Base-by-base conservation (phyloP, 2,329 filamentous ascomycete genomes). In the Corinectria fuckeliana region DNA sequence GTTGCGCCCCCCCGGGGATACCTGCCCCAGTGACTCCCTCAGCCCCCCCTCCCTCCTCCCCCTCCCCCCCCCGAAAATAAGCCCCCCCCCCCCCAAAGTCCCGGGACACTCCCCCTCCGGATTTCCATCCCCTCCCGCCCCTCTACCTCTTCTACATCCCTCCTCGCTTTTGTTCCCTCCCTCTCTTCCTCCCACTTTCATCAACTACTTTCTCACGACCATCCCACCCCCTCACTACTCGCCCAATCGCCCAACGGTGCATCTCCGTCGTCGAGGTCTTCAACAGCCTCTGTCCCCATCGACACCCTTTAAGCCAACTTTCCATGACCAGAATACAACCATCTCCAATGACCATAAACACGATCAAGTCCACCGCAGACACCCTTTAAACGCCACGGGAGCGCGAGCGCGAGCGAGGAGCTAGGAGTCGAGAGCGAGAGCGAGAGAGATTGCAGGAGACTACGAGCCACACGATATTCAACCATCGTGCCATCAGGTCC, bases 351-450 rank as follows among this genome's bases (percentile, higher is more conserved):
- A 87, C 78, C 77, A 82, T 71, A 69, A 75, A 69, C 66, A 77
- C 75, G 69, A 73, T 68, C 78, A 65, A 81, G 81, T 82, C 81
- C 81, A 78, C 74, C 74, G 79, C 79, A 81, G 84, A 83, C 85
- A 88, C 86, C 82, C 87, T 89, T 88, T 89, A 86, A 89, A 86
- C 78, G 83, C 81, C 81, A 88, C 86, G 86, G 84, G 84, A 86
- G 81, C 80, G 83, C 82, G 82, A n/a, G n/a, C 80, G 82, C 81
- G 82, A 85, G 83, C 78, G 83, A 86, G 82, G 75, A 78, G 74
- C 72, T 69, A 76, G 77, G 73, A 75, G 73, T 72, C 63, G 70
- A 75, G 70, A 75, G 71, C 67, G 61, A 71, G 68, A 79, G 77
- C 56, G 62, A 66, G 60, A 69, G 65, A 65, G 60, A 67, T 50